Conservation (phyloP, 306 rosid species). For the Quercus bicolor region DNA sequence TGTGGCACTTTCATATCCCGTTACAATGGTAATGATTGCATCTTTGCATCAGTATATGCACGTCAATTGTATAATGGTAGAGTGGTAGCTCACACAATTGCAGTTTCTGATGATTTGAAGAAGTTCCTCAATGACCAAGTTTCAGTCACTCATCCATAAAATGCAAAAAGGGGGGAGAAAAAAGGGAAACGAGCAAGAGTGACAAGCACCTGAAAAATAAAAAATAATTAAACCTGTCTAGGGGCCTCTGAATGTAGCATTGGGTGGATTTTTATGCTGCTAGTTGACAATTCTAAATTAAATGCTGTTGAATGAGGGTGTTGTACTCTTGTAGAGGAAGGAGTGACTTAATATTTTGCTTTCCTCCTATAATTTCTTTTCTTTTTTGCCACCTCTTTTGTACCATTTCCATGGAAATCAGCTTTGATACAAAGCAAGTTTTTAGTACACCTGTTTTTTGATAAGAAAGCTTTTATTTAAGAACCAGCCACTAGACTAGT, state of each 20-base stretch:
- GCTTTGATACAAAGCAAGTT: neutral
- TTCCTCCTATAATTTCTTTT: neutral
- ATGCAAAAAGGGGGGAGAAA: neutral
- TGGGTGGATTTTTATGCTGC: neutral
- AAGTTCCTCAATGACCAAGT: neutral
- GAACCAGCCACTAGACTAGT: too few species aligned
- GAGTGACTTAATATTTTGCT: neutral
- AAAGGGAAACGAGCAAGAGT: neutral
- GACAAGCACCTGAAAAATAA: neutral
- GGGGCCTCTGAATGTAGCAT: neutral
- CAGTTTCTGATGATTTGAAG: neutral
- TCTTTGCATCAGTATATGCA: neutral
- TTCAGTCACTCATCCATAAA: neutral
- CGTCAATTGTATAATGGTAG: neutral
- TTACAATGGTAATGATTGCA: neutral
- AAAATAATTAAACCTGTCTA: neutral
- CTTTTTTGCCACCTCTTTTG: neutral
- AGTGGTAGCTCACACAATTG: neutral
- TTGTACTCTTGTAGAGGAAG: neutral
- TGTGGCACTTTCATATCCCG: neutral
- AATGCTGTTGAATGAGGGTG: neutral
- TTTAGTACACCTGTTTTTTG: neutral
- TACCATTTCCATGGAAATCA: neutral
- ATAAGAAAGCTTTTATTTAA: too few species aligned
- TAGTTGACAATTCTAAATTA: neutral